Percentiles rank a stretch among this genome's conserved stretches.
These are phyloP conservation scores for Saccharomyces hybrid DNA, from an alignment of 1,139 yeast genomes.

Conservation along the genomic window DNA sequence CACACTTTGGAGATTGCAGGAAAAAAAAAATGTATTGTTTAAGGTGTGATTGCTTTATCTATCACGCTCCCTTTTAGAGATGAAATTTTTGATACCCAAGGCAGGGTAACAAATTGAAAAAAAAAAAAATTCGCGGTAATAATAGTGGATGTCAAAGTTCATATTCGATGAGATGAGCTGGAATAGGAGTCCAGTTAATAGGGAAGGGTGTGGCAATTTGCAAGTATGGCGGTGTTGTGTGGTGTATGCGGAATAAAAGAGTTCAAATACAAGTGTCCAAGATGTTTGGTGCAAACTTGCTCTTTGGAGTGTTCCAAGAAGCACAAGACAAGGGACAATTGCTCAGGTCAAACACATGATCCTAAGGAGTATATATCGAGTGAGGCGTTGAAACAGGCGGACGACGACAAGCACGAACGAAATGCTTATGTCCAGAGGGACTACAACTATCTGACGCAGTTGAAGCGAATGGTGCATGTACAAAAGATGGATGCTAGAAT, in stretches of 20 bases:
- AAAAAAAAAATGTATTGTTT: not conserved
- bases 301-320: conserved; percentile 59
- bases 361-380: conserved; percentile 47
- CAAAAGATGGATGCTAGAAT: conserved; percentile 42
- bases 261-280: conserved; percentile 77
- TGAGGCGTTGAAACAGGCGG: conserved; percentile 21
- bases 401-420: conserved; percentile 36
- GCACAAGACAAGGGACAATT: conserved; percentile 56
- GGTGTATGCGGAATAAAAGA: conserved; percentile 42
- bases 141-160: not conserved
- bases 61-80: not conserved
- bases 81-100: not conserved
- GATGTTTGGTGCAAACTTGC: conserved; percentile 63
- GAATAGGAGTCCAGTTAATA: too few species aligned
- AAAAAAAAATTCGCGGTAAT: not conserved
- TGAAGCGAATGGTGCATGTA: conserved; percentile 51
- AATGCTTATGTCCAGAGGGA: conserved; percentile 61
- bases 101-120: not conserved
- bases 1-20: not conserved
- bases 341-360: conserved; percentile 58
- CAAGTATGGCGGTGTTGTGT: conserved; percentile 31
- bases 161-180: not conserved
- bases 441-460: conserved; percentile 60
- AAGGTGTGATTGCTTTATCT: not conserved
- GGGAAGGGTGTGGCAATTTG: not conserved